Conservation (phyloP, 345 rosid genomes). For the Noccaea caerulescens region DNA sequence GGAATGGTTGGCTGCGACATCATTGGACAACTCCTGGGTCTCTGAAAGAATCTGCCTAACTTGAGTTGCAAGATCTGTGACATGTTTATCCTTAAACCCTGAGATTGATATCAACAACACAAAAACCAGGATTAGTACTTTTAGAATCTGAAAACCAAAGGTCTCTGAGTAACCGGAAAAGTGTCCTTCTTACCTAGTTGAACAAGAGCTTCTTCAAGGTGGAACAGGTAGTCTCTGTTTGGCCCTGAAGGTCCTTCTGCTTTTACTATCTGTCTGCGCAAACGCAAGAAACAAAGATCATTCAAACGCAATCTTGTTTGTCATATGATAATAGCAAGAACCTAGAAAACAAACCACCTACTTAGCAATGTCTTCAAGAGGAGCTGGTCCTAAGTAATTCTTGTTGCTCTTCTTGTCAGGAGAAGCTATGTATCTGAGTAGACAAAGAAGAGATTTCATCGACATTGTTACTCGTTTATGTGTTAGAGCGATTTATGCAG, state of each 20-base stretch:
- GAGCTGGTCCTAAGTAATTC: slow-evolving; percentile 84
- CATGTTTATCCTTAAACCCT: slow-evolving; percentile 78
- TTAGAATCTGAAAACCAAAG: not conserved
- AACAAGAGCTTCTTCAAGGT: slow-evolving; percentile 71
- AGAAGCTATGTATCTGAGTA: slow-evolving; percentile 78
- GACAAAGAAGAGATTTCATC: slow-evolving; percentile 5
- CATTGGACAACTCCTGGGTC: slow-evolving; percentile 21
- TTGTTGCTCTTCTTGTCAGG: slow-evolving; percentile 68
- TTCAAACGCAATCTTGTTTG: not conserved
- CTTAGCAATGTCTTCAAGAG: slow-evolving; percentile 81
- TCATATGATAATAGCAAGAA: not conserved
- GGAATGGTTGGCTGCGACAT: slow-evolving; percentile 5
- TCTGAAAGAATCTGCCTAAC: slow-evolving; percentile 62
- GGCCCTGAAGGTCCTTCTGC: slow-evolving; percentile 97
- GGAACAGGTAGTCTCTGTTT: slow-evolving; percentile 83
- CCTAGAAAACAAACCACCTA: slow-evolving; percentile 35
- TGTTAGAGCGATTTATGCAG: not conserved
- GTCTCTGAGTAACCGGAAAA: not conserved
- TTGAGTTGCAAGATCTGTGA: slow-evolving; percentile 70
- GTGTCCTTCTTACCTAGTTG: slow-evolving; percentile 52
- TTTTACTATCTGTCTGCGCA: slow-evolving; percentile 65
- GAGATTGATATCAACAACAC: slow-evolving; percentile 17
- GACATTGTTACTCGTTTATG: slow-evolving; percentile 4
- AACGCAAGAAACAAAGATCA: not conserved
- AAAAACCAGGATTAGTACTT: not conserved